Evolutionary conservation across 1,139 yeast species (phyloP).

Genomic region (Pichia sp.): DNA sequence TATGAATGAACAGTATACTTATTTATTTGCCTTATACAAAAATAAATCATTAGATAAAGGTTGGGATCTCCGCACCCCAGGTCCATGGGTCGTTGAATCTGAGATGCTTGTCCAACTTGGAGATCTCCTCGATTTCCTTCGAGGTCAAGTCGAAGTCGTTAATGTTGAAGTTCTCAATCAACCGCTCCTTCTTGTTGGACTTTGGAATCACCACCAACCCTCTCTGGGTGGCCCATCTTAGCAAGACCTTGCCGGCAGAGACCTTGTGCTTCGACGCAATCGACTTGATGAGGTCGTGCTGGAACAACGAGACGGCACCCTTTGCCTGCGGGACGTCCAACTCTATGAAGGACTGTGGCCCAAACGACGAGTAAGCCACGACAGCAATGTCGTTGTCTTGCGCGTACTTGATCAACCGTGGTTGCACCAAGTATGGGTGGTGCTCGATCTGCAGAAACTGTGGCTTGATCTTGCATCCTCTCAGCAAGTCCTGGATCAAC

Average conservation of each 20-base stretch:
- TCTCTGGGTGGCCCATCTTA: slow-evolving; percentile 82
- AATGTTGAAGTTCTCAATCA: slow-evolving; percentile 52
- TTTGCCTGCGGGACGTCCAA: slow-evolving; percentile 50
- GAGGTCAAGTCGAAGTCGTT: slow-evolving; percentile 51
- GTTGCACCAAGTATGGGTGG: slow-evolving; percentile 87
- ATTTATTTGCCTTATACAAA: no score
- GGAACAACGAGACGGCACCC: slow-evolving; percentile 51
- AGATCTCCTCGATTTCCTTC: slow-evolving; percentile 51
- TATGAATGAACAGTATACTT: no score
- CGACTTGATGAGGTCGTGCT: slow-evolving; percentile 45
- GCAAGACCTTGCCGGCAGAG: slow-evolving; percentile 56
- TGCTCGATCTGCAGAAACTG: slow-evolving; percentile 86
- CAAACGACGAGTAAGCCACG: slow-evolving; percentile 84
- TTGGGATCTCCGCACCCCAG: slow-evolving; percentile 55
- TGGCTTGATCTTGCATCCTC: slow-evolving; percentile 70
- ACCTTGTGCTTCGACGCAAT: slow-evolving; percentile 55
- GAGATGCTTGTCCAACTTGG: slow-evolving; percentile 57
- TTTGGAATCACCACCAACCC: slow-evolving; percentile 71
- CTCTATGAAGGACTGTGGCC: slow-evolving; percentile 72
- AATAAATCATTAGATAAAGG: slow-evolving; percentile 32
- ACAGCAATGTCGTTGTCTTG: slow-evolving; percentile 60
- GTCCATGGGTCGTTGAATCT: slow-evolving; percentile 86
- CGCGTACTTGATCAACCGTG: slow-evolving; percentile 58
- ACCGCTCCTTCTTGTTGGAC: slow-evolving; percentile 60
- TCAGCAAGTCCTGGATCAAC: slow-evolving; percentile 66